These are phyloP conservation scores for Conticribra guillardii DNA, from an alignment of 108 stramenopile species.

Conservation along the genomic window DNA sequence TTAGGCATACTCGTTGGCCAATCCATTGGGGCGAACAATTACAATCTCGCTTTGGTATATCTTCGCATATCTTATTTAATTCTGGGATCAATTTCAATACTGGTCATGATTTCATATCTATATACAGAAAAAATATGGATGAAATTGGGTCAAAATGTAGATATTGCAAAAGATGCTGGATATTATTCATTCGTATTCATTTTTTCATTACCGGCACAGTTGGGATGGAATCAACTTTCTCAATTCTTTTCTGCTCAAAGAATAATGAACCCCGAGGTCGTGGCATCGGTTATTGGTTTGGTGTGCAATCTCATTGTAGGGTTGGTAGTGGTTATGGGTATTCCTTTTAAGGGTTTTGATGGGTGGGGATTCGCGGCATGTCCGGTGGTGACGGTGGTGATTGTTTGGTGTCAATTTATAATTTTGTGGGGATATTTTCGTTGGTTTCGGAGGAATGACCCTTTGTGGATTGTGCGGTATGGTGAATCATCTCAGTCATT, in stretches of 20 bases:
- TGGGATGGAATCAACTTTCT: constrained; percentile 64
- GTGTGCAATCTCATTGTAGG: constrained; percentile 70
- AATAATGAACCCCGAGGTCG: constrained; percentile 79
- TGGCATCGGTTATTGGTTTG: constrained; percentile 60
- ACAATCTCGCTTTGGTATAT: constrained; percentile 47
- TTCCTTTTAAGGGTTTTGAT: constrained; percentile 62
- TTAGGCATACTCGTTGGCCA: constrained; percentile 54
- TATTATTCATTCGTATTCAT: constrained; percentile 72
- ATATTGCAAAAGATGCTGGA: constrained; percentile 65
- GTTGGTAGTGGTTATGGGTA: constrained; percentile 77
- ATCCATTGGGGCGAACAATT: constrained; percentile 49
- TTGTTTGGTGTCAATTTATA: constrained; percentile 63
- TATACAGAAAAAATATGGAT: constrained; percentile 66
- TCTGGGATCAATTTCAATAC: constrained; percentile 35
- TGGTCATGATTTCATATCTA: constrained; percentile 69
- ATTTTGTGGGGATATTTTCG: constrained; percentile 53
- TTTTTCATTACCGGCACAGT: constrained; percentile 64
- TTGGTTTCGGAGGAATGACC: constrained; percentile 48
- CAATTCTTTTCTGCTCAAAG: constrained; percentile 84
- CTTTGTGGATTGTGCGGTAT: constrained; percentile 57
- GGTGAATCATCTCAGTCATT: neutral
- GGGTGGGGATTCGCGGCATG: constrained; percentile 83
- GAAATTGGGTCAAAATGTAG: constrained; percentile 54
- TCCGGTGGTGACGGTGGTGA: constrained; percentile 71
- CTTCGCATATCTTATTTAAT: constrained; percentile 51